phyloP scores from a whole-genome alignment of 305 asterid species.

The Salvia sclarea region DNA sequence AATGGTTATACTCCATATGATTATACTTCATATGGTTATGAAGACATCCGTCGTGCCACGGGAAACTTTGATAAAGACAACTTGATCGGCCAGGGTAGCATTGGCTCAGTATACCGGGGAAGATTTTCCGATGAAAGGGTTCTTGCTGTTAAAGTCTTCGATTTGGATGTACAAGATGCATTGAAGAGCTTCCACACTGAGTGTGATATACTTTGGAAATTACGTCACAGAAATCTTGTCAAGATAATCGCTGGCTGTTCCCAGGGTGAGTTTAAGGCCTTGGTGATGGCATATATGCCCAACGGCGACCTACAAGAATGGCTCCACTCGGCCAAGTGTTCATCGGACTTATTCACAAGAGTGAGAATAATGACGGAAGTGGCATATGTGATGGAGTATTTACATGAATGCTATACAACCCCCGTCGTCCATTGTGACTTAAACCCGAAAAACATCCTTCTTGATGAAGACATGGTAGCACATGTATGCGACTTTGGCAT shows the following conservation, averaged over 20 bases:
- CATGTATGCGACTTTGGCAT: slow-evolving; percentile 3
- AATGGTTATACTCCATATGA: neutral
- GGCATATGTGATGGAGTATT: neutral
- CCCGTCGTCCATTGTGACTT: neutral
- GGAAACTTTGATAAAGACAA: neutral
- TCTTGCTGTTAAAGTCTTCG: neutral
- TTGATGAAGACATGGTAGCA: neutral
- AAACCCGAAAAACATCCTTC: neutral
- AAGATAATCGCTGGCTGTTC: neutral
- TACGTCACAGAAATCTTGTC: neutral
- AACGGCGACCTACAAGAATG: neutral
- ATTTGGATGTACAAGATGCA: slow-evolving; percentile 5
- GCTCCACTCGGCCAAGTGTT: neutral
- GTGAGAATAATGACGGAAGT: neutral
- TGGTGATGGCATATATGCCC: slow-evolving; percentile 1
- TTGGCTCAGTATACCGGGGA: neutral
- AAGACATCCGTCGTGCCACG: neutral
- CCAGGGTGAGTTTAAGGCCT: neutral
- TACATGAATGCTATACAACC: neutral
- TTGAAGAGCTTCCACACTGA: neutral
- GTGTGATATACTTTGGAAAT: neutral
- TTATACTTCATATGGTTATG: neutral
- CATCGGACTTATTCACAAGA: neutral
- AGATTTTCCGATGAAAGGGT: neutral
- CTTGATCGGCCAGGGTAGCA: neutral